Base-by-base conservation (phyloP, 768 basidiomycete species). In the Asterophora lycoperdoides region DNA sequence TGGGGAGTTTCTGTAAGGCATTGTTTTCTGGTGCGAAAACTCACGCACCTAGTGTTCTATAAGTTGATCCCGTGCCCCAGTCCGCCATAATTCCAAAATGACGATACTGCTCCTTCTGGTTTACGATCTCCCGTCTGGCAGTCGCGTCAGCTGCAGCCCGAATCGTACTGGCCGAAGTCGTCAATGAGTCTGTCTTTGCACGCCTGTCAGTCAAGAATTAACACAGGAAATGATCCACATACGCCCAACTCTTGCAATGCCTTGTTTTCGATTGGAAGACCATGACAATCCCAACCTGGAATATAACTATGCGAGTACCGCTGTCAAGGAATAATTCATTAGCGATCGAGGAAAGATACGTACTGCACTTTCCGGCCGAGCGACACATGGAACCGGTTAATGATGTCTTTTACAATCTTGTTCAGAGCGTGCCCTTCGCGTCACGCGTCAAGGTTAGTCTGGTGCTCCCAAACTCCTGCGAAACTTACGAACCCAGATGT, bases 221-320 rank as follows among this genome's bases (percentile, higher is more conserved):
- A 36, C 9, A 15, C 13, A 26, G 44, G 20, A 13, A 11, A 7
- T 17, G 18, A 8, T 39, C 34, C 2, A 60, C 79, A 46, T 60
- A 89, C 89, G 47, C 80, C 76, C 20, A 95, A 73, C 18, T 86
- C 78, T 51, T 86, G 74, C 30, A 99, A 69, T 0, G 93, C 89
- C 60, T 96, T 97, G 56, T 92, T 91, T 64, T 98, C 95, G 52
- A 98, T 97, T 0, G 95, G 95, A 10, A 97, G 80, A 5, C 95
- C 95, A 64, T 99, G 95, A 59, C 95, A 98, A 60, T 99, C 95
- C 92, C 93, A 99, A 8, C 95, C 95, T 30, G 95, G 94, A 11
- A 89, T 67, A 68, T 94, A 97, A 60, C 95, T 97, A 49, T 14
- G n/a, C 38, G 10, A 30, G 35, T 23, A 3, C 6, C 23, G 33